Percentiles rank a stretch among this genome's conserved stretches.
Evolutionary conservation across 2,329 filamentous ascomycete genomes (phyloP).

Genomic region (Paracoccidioides lutzii): DNA sequence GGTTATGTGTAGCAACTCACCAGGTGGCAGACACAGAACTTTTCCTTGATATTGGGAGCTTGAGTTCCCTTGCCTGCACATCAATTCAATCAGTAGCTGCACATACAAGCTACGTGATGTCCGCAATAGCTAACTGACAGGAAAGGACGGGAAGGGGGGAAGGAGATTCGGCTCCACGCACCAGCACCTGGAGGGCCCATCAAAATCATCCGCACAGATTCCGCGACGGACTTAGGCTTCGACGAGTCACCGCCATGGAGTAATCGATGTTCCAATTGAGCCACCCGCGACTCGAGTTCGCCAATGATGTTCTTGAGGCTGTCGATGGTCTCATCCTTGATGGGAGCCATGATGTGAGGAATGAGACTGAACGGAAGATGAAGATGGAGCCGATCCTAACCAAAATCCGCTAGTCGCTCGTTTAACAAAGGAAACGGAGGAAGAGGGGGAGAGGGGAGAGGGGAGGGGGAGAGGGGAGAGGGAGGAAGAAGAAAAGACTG

Average conservation of each 20-base stretch:
- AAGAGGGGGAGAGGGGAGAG: constrained; percentile 10
- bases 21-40: constrained; percentile 92
- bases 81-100: constrained; percentile 10
- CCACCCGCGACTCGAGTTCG: constrained; percentile 74
- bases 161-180: constrained; percentile 36
- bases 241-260: constrained; percentile 39
- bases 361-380: constrained; percentile 18
- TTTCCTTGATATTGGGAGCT: constrained; percentile 95
- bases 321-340: constrained; percentile 67
- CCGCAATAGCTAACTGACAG: background rate
- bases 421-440: background rate
- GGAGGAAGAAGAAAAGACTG: background rate
- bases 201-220: constrained; percentile 85
- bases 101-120: background rate
- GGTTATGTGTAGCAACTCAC: constrained; percentile 40
- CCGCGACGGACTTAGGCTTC: constrained; percentile 37
- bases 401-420: too few relatives aligned
- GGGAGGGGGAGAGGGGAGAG: constrained; percentile 6
- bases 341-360: constrained; percentile 61
- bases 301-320: constrained; percentile 72
- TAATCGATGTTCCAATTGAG: constrained; percentile 67
- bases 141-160: background rate
- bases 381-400: constrained; percentile 8
- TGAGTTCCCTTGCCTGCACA: constrained; percentile 89
- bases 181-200: constrained; percentile 96